Evolutionary conservation across 352 stramenopile species (phyloP).

Genomic region (Phytopythium mirpurense): DNA sequence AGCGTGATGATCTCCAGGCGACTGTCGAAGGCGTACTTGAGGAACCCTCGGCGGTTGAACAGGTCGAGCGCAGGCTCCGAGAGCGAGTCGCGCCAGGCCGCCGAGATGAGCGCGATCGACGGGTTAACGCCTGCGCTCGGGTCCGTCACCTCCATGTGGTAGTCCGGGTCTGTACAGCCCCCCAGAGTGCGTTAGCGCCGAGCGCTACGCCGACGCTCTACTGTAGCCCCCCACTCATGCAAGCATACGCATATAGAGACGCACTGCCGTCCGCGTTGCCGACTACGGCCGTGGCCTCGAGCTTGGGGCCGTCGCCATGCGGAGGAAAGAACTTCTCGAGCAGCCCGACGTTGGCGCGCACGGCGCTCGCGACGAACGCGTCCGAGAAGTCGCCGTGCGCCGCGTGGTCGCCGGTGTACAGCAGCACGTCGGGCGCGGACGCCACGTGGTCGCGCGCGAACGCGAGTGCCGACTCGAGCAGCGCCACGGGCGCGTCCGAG

Average conservation of each 20-base stretch:
- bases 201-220: too few relatives aligned
- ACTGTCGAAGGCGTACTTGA: conserved; percentile 57
- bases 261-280: conserved; percentile 76
- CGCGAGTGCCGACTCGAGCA: conserved; percentile 65
- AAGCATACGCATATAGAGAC: neutral
- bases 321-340: conserved; percentile 70
- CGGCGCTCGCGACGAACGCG: conserved; percentile 48
- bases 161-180: conserved; percentile 55
- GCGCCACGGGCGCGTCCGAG: conserved; percentile 38
- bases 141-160: conserved; percentile 79
- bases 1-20: conserved; percentile 70
- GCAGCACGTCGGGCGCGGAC: conserved; percentile 53
- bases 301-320: conserved; percentile 8
- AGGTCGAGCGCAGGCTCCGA: conserved; percentile 46
- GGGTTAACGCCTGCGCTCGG: conserved; percentile 38
- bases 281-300: conserved; percentile 70
- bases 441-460: conserved; percentile 58
- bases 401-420: conserved; percentile 81
- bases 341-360: conserved; percentile 57
- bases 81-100: conserved; percentile 55
- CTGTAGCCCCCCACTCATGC: neutral
- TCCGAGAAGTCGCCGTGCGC: conserved; percentile 59
- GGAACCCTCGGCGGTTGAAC: conserved; percentile 61
- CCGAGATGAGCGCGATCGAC: conserved; percentile 57
- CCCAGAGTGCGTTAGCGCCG: conserved; percentile 5